phyloP scores from a whole-genome alignment of 495 filamentous ascomycete species.

The Penicillium flavigenum region DNA sequence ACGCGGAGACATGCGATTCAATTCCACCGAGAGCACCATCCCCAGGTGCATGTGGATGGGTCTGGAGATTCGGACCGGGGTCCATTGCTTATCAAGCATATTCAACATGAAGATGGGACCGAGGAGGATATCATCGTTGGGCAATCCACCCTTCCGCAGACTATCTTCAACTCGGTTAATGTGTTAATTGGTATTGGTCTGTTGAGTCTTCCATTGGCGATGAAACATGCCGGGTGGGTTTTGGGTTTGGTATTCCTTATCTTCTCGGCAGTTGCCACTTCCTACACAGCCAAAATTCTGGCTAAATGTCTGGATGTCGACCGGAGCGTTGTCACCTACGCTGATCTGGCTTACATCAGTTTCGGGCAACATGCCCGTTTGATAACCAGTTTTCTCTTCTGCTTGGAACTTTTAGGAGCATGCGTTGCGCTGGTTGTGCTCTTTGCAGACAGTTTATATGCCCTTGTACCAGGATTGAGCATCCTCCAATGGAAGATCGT shows the following conservation, averaged over 20 bases:
- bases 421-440: slow-evolving; percentile 90
- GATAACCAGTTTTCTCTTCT: slow-evolving; percentile 80
- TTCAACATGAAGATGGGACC: slow-evolving; percentile 83
- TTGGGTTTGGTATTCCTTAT: slow-evolving; percentile 74
- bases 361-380: slow-evolving; percentile 83
- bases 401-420: slow-evolving; percentile 80
- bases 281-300: slow-evolving; percentile 83
- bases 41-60: slow-evolving; percentile 53
- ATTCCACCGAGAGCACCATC: slow-evolving; percentile 72
- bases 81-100: slow-evolving; percentile 79
- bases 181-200: slow-evolving; percentile 90
- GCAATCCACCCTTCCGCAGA: slow-evolving; percentile 91
- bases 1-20: slow-evolving; percentile 70
- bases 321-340: slow-evolving; percentile 78
- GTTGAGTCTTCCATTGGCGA: slow-evolving; percentile 81
- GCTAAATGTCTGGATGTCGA: slow-evolving; percentile 89
- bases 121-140: slow-evolving; percentile 79
- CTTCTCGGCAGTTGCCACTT: slow-evolving; percentile 70
- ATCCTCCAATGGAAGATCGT: slow-evolving; percentile 81
- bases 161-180: slow-evolving; percentile 95
- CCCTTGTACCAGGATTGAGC: slow-evolving; percentile 71
- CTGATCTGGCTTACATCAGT: slow-evolving; percentile 87
- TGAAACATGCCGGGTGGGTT: slow-evolving; percentile 91
- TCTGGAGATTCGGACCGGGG: slow-evolving; percentile 65
- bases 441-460: slow-evolving; percentile 86